Evolutionary conservation across 2,329 filamentous ascomycete species (phyloP), one percentile per base, ranked within the genome.

Genomic region (Colletotrichum kahawae): DNA sequence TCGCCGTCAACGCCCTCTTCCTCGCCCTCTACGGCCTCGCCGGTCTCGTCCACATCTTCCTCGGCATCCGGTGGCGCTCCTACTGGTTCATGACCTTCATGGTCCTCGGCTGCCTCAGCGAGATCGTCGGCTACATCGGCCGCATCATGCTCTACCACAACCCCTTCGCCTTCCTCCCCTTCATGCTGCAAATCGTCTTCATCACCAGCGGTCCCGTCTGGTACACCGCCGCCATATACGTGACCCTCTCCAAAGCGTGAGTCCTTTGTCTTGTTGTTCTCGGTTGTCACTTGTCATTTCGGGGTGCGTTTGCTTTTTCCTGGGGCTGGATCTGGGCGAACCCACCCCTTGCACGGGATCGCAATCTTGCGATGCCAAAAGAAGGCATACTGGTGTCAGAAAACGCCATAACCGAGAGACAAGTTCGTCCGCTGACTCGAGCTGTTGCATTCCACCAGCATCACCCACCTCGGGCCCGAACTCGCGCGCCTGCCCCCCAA

Each of bases 131-230:
- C 21, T 94, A 94, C 77, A 82, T 84, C 2, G 93, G 91, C 4
- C 87, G 93, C 13, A 84, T 93, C 67, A 80, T 91, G 78, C 84
- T 92, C 74, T 87, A 88, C 77, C 76, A 87, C 59, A 90, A 93
- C 78, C 90, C 91, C 0, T 94, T 92, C 79, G 85, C 81, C 63
- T 89, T 92, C 79, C 80, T 80, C 14, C 90, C 88, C 9, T 94
- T 94, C 80, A 87, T 93, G 80, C 87, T 93, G n/a, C 91, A 94
- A 80, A 93, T 93, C 77, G 88, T 81, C 75, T 92, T 90, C 82
- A 85, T 94, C 66, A 93, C 90, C 5, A 81, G 83, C 76, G 85
- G 83, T 12, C 85, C 85, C 67, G 84, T 87, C 75, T 87, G 85
- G 77, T 87, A 90, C 88, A 78, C 90, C 33, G 92, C 92, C 1